phyloP scores from a whole-genome alignment of 768 basidiomycete species.

The Lactarius trivialis region DNA sequence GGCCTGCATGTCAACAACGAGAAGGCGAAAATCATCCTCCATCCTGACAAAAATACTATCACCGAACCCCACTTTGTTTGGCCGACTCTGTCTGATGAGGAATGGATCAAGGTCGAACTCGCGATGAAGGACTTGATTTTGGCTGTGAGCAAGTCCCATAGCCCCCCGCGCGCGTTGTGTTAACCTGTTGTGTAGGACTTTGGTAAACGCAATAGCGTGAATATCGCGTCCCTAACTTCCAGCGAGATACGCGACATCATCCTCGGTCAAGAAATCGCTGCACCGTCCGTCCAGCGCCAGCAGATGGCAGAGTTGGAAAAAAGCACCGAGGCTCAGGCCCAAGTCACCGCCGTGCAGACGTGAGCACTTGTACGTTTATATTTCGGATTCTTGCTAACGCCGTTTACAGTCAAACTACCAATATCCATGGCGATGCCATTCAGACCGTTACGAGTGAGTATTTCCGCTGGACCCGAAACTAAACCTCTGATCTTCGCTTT shows the following conservation, averaged over 20 bases:
- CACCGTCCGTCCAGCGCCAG: conserved; percentile 91
- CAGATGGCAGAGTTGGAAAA: conserved; percentile 99
- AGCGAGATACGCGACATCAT: conserved; percentile 98
- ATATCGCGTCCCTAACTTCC: conserved; percentile 93
- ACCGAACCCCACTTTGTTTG: conserved; percentile 98
- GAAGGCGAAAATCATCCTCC: conserved; percentile 97
- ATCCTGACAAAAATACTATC: conserved; percentile 94
- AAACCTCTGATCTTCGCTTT: conserved; percentile 2
- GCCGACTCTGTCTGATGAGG: conserved; percentile 88
- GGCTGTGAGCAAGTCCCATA: conserved; percentile 43
- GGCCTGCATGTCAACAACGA: conserved; percentile 99
- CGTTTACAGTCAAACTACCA: conserved; percentile 74
- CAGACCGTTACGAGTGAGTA: conserved; percentile 84
- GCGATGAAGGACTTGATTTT: conserved; percentile 97
- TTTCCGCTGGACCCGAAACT: not conserved
- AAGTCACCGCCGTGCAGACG: conserved; percentile 95
- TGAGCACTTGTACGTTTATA: conserved; percentile 29
- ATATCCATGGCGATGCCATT: conserved; percentile 94
- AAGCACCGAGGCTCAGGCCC: conserved; percentile 86
- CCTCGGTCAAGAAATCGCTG: conserved; percentile 96
- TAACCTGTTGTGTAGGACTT: conserved; percentile 60
- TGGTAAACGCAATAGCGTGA: conserved; percentile 98
- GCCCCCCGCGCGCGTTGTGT: conserved; percentile 2
- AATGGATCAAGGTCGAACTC: conserved; percentile 99
- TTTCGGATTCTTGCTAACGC: conserved; percentile 14